phyloP scores from a whole-genome alignment of 768 basidiomycete genomes.

The Tricholoma matsutake region DNA sequence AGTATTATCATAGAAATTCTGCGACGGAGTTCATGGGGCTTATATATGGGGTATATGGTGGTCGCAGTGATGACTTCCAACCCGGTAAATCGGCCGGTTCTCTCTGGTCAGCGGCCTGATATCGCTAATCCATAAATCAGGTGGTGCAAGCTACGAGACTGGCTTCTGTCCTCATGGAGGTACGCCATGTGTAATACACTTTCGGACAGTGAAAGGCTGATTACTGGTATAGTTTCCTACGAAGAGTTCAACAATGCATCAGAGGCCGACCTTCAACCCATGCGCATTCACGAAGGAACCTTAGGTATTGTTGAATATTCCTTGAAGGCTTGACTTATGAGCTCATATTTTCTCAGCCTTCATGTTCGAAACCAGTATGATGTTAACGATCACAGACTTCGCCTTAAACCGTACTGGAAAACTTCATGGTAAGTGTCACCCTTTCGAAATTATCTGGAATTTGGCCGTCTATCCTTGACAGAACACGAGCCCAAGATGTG shows the following conservation, averaged over 20 bases:
- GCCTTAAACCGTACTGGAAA: conserved; percentile 59
- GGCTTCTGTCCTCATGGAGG: conserved; percentile 67
- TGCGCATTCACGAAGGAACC: conserved; percentile 49
- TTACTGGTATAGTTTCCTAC: conserved; percentile 42
- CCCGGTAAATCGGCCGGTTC: conserved; percentile 36
- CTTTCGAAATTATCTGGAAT: neutral
- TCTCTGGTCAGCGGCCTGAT: neutral
- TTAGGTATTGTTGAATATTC: conserved; percentile 33
- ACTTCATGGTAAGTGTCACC: conserved; percentile 44
- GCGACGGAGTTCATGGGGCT: conserved; percentile 65
- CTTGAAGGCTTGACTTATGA: neutral
- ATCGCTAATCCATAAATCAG: conserved; percentile 12
- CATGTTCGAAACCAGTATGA: conserved; percentile 65
- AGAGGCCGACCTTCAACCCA: conserved; percentile 48
- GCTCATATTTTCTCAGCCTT: conserved; percentile 35
- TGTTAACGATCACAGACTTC: conserved; percentile 61
- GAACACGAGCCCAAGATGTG: conserved; percentile 68
- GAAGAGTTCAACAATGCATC: conserved; percentile 59
- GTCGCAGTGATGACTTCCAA: conserved; percentile 58
- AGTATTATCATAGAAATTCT: conserved; percentile 67
- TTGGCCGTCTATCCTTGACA: conserved; percentile 14
- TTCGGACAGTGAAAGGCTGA: neutral
- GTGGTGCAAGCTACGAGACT: conserved; percentile 58
- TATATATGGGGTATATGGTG: conserved; percentile 60
- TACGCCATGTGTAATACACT: conserved; percentile 18